A percentile compares a stretch with the other conserved stretches of the same genome.
These are phyloP conservation scores for Zygosaccharomyces sapae DNA, from an alignment of 1,139 yeast genomes.

Conservation along the genomic window DNA sequence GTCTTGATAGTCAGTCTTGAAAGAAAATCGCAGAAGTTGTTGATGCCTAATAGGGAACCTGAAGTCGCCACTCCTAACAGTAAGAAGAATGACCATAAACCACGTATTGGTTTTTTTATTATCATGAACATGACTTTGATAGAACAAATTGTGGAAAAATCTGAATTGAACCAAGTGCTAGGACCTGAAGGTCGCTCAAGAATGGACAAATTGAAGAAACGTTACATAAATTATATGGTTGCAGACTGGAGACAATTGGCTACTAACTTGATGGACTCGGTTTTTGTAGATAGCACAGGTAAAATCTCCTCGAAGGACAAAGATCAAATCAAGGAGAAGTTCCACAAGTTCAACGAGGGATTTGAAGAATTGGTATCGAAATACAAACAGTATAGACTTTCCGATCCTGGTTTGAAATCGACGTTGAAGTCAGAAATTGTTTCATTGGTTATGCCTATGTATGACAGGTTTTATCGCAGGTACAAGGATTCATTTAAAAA, in stretches of 20 bases:
- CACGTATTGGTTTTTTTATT: slow-evolving; percentile 60
- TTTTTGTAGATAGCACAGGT: slow-evolving; percentile 48
- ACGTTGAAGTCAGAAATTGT: slow-evolving; percentile 31
- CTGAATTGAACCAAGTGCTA: slow-evolving; percentile 52
- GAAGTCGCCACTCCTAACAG: slow-evolving; percentile 26
- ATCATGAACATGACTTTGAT: slow-evolving; percentile 68
- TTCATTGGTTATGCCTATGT: slow-evolving; percentile 72
- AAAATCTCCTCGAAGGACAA: slow-evolving; percentile 62
- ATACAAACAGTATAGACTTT: slow-evolving; percentile 60
- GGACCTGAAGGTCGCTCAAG: slow-evolving; percentile 61
- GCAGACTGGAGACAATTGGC: slow-evolving; percentile 85
- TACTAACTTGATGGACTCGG: slow-evolving; percentile 67
- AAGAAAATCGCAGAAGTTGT: slow-evolving; percentile 45
- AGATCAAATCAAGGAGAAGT: slow-evolving; percentile 81
- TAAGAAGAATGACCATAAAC: slow-evolving; percentile 32
- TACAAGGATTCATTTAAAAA: slow-evolving; percentile 35
- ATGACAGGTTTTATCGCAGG: slow-evolving; percentile 63
- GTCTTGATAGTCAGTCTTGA: slow-evolving; percentile 60
- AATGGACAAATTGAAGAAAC: slow-evolving; percentile 63
- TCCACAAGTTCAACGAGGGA: slow-evolving; percentile 73
- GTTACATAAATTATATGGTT: slow-evolving; percentile 70
- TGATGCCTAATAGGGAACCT: slow-evolving; percentile 40
- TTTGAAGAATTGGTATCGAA: slow-evolving; percentile 68
- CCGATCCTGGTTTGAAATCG: slow-evolving; percentile 61
- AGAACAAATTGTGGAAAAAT: slow-evolving; percentile 67